Base-by-base conservation (phyloP, 1,284 basidiomycete genomes). In the Taiwanofungus camphoratus region DNA sequence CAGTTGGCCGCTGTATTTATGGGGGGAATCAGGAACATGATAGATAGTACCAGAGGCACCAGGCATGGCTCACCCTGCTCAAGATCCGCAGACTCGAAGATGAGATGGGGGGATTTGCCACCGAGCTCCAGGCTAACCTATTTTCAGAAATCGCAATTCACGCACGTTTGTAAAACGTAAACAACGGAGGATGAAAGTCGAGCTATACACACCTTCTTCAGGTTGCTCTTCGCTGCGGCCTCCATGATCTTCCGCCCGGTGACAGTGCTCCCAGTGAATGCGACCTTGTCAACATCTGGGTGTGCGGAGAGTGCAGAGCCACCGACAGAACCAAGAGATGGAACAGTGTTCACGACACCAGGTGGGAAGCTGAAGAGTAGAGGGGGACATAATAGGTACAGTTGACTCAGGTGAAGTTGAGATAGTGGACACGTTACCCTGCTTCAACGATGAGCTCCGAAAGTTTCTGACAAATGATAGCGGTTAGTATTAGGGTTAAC, bases 191-290 rank as follows among this genome's bases (percentile, higher is more conserved):
- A 9, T 20, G 36, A 6, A 18, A 11, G 36, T 24, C 9, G n/a
- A 15, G 18, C 15, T 27, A 41, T 41, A 27, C 52, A 15, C 42
- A 77, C 84, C 73, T 88, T 88, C 68, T 96, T 96, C 53, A 97
- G 68, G 69, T 97, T 95, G 56, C 83, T 89, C 63, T 86, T 84
- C n/a, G 93, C 91, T 2, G 93, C 90, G 13, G 91, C 89, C 60
- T 91, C 82, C 77, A 92, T 87, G 61, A 98, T 86, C 58, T 86
- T 87, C 30, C 92, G 81, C 13, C 94, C 94, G n/a, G 92, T 94
- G 39, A 82, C 64, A 13, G 92, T 94, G 32, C 83, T 87, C 30
- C 86, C 86, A 8, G 87, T 89, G 61, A 89, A 90, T 4, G 86
- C 86, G 43, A 88, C 72, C 65, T 93, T 93, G 67, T 92, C 87